Percentiles rank a stretch among this genome's conserved stretches.
Evolutionary conservation across 805 yeast species (phyloP).

Genomic region (Lachancea meyersii): DNA sequence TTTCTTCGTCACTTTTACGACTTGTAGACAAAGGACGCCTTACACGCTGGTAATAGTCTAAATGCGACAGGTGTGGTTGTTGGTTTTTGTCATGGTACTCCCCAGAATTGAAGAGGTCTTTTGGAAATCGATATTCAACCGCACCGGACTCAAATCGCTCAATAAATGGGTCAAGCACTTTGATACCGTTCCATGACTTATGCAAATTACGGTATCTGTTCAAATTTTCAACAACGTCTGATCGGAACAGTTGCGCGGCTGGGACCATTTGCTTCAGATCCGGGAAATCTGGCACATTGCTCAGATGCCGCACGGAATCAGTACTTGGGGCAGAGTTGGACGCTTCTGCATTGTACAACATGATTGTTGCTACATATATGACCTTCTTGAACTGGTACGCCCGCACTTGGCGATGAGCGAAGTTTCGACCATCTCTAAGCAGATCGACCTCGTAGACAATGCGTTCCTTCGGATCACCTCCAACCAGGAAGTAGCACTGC

Average conservation of each 20-base stretch:
- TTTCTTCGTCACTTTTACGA: not conserved
- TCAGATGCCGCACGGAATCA: not conserved
- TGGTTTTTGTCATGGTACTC: slow-evolving; percentile 9
- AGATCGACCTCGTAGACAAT: slow-evolving; percentile 49
- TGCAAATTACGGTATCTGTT: slow-evolving; percentile 3
- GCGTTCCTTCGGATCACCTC: slow-evolving; percentile 43
- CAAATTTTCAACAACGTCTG: slow-evolving; percentile 13
- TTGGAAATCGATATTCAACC: slow-evolving; percentile 33
- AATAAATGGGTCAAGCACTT: slow-evolving; percentile 9
- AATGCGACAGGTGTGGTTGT: slow-evolving; percentile 1
- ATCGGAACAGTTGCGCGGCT: slow-evolving; percentile 19
- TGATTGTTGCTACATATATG: slow-evolving; percentile 47
- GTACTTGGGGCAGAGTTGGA: slow-evolving; percentile 17
- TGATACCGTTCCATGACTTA: slow-evolving; percentile 4
- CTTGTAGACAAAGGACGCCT: slow-evolving; percentile 6
- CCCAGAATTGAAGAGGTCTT: slow-evolving; percentile 25
- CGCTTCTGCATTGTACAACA: slow-evolving; percentile 33
- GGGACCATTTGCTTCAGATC: slow-evolving; percentile 6
- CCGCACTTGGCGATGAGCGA: slow-evolving; percentile 46
- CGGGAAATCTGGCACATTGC: not conserved
- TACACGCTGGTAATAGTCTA: slow-evolving; percentile 26
- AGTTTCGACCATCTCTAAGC: slow-evolving; percentile 48
- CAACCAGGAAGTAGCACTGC: slow-evolving; percentile 55
- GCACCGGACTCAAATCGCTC: slow-evolving; percentile 33
- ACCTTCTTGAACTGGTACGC: slow-evolving; percentile 49